A percentile compares a stretch with the other conserved stretches of the same genome.
These are phyloP conservation scores for Triangularia setosa DNA, from an alignment of 2,329 filamentous ascomycete genomes.

Conservation along the genomic window DNA sequence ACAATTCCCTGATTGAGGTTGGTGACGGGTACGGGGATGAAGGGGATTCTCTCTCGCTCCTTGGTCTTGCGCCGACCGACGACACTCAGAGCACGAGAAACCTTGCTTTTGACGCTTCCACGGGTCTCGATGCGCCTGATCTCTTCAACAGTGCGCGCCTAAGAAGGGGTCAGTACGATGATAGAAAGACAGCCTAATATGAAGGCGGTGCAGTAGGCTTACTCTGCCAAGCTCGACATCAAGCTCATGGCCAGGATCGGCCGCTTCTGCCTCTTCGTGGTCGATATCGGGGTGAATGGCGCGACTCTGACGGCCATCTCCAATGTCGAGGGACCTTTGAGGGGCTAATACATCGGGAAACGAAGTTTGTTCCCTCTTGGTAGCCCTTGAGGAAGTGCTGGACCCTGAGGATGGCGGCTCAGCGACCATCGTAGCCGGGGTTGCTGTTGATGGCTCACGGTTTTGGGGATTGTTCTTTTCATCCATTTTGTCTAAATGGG, in stretches of 20 bases:
- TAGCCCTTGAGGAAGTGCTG: neutral
- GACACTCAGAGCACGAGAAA: slow-evolving; percentile 28
- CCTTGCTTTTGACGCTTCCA: slow-evolving; percentile 24
- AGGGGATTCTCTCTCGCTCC: slow-evolving; percentile 32
- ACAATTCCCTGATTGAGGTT: slow-evolving; percentile 52
- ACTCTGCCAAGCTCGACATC: slow-evolving; percentile 29
- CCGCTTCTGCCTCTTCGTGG: slow-evolving; percentile 31
- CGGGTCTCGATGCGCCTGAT: slow-evolving; percentile 23
- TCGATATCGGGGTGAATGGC: slow-evolving; percentile 34
- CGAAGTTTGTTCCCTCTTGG: neutral
- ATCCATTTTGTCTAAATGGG: slow-evolving; percentile 3
- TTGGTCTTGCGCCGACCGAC: slow-evolving; percentile 26
- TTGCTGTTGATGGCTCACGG: neutral
- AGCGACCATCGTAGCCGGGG: neutral
- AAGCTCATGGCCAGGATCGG: slow-evolving; percentile 27
- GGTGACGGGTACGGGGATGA: slow-evolving; percentile 41
- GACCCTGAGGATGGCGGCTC: slow-evolving; percentile 7
- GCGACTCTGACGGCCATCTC: slow-evolving; percentile 24
- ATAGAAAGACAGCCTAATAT: neutral
- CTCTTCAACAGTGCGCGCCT: slow-evolving; percentile 19
- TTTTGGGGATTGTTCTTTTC: neutral
- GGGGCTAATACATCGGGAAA: neutral
- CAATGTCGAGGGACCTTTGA: neutral
- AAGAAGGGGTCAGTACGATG: neutral
- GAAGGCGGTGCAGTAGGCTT: neutral